These are phyloP conservation scores for Blastocystis sp. DNA, from an alignment of 352 stramenopile genomes.

Conservation along the genomic window DNA sequence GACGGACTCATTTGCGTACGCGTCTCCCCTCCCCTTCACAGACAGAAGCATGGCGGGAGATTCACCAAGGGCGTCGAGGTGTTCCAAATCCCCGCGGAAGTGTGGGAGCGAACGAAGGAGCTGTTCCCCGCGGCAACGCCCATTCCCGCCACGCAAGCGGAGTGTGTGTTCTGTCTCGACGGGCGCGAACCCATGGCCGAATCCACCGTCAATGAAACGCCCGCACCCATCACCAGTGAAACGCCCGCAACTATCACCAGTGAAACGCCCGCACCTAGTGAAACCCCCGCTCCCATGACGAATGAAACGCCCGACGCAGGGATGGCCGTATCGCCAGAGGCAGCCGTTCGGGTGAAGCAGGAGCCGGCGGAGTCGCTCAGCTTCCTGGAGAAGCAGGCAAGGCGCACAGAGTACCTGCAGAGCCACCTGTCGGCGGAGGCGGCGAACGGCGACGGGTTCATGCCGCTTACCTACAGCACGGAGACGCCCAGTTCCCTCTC, in stretches of 20 bases:
- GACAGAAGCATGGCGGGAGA: not conserved
- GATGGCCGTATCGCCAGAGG: too few relatives aligned
- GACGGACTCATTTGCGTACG: not conserved
- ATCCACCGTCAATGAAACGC: not conserved
- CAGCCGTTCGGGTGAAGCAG: constrained; percentile 4
- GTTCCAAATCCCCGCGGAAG: not conserved
- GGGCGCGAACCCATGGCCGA: not conserved
- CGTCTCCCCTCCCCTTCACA: not conserved
- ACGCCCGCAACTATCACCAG: not conserved
- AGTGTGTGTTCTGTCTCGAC: not conserved
- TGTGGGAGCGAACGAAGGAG: not conserved
- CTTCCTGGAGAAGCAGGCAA: not conserved
- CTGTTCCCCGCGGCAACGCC: not conserved
- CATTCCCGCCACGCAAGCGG: not conserved
- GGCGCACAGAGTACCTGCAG: not conserved
- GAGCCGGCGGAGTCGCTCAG: not conserved
- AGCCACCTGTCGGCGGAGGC: not conserved
- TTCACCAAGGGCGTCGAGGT: not conserved
- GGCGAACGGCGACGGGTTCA: not conserved
- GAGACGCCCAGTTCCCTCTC: not conserved
- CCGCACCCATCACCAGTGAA: too few relatives aligned
- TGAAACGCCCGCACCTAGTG: too few relatives aligned
- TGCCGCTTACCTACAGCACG: not conserved
- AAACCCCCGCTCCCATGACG: too few relatives aligned
- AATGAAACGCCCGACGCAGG: too few relatives aligned